Base-by-base conservation (phyloP, 208 protist genomes). In the Acanthamoeba triangularis region DNA sequence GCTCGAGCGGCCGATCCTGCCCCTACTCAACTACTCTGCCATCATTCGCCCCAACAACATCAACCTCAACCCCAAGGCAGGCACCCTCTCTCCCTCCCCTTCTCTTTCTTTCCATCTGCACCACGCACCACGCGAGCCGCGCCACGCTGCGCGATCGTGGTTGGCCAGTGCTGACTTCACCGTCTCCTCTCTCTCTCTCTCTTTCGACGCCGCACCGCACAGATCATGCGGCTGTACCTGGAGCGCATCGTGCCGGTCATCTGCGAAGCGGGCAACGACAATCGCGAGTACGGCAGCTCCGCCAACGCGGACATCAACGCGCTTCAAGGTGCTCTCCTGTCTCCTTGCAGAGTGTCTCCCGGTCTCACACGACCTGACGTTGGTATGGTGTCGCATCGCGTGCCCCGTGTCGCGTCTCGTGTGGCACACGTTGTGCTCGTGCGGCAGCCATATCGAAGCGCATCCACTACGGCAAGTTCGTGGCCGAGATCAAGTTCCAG, bases 381-480 rank as follows among this genome's bases (percentile, higher is more conserved):
- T 13, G n/a, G 16, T 30, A 5, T 37, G 3, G 97, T 44, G 97
- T 97, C 91, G 96, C 96, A 52, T 97, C 94, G 8, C 76, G 94
- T 13, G 92, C 94, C 3, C 90, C 95, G 1, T 80, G 63, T 25
- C 96, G 97, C 78, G 95, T 97, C 33, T 37, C 52, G n/a, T 95
- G 14, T 18, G 16, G 10, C 8, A 20, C 52, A 56, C 52, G 52
- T 59, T 23, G 54, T 59, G 54, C 54, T 23, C 54, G 54, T 35
- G 18, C 97, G 13, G 94, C 97, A 95, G 97, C 97, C 28, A 49
- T 98, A 30, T 98, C 97, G 14, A 98, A 98, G 87, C 95, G 97
- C 20, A 97, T 98, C 61, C 97, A 98, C 93, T 98, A 98, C 80
- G 97, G 97, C 54, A 97, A 97, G 85, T 98, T 97, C 78, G 95